Evolutionary conservation across 352 stramenopile genomes (phyloP).

Genomic region (Phytopythium vexans): DNA sequence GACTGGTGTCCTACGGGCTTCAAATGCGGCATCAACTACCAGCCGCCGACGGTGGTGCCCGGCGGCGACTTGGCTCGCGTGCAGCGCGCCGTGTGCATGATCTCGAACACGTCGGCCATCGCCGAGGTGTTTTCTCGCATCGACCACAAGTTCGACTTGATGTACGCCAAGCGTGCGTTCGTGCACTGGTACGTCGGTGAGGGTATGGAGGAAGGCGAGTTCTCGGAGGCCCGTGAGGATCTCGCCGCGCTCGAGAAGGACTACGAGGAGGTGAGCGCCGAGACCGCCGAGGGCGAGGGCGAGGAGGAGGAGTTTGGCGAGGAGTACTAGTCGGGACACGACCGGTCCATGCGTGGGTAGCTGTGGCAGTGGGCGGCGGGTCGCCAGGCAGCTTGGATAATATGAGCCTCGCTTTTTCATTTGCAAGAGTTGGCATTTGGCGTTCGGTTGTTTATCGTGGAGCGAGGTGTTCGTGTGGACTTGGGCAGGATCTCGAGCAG

Average conservation of each 20-base stretch:
- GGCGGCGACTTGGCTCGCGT: constrained; percentile 96
- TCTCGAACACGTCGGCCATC: constrained; percentile 99
- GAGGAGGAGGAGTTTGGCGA: constrained; percentile 92
- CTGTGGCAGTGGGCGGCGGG: no score
- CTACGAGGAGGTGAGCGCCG: constrained; percentile 99
- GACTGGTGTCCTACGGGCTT: constrained; percentile 99
- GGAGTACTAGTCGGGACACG: constrained; percentile 65
- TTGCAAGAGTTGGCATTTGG: no score
- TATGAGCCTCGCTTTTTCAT: no score
- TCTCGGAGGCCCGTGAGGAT: constrained; percentile 98
- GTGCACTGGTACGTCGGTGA: constrained; percentile 99
- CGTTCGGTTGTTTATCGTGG: no score
- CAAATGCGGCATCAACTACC: constrained; percentile 99
- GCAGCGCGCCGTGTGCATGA: constrained; percentile 98
- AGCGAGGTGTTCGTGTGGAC: no score
- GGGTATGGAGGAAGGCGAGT: constrained; percentile 99
- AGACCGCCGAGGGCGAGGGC: constrained; percentile 95
- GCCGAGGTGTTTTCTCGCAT: constrained; percentile 97
- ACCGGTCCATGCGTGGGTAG: no score
- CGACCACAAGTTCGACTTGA: constrained; percentile 99
- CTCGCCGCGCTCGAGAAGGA: constrained; percentile 98
- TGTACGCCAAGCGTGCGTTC: constrained; percentile 99
- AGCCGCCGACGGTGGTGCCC: constrained; percentile 95
- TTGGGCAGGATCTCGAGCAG: no score
- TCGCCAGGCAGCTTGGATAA: no score